These are phyloP conservation scores for Reutealis trisperma DNA, from an alignment of 345 rosid species.

Conservation along the genomic window DNA sequence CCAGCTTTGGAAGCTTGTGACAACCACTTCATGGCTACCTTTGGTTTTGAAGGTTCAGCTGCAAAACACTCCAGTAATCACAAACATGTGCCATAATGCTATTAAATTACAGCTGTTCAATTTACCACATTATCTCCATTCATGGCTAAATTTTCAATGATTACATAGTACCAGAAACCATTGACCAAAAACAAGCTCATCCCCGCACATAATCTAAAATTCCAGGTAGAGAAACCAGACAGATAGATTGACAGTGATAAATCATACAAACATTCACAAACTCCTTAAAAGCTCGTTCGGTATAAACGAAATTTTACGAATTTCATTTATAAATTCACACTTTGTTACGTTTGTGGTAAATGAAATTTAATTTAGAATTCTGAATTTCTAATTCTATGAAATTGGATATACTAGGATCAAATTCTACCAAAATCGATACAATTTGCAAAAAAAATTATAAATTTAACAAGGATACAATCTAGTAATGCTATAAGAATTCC, in stretches of 20 bases:
- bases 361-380: too few relatives aligned
- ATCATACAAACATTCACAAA: not conserved
- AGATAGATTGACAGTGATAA: not conserved
- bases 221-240: not conserved
- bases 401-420: too few relatives aligned
- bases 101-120: not conserved
- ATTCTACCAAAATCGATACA: too few relatives aligned
- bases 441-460: too few relatives aligned
- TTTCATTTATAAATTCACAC: too few relatives aligned
- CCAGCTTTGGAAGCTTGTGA: slow-evolving; percentile 58
- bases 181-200: not conserved
- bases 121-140: not conserved
- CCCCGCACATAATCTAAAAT: not conserved
- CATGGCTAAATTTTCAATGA: not conserved
- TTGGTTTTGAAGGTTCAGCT: slow-evolving; percentile 60
- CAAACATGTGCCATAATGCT: not conserved
- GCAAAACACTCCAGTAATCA: slow-evolving; percentile 24
- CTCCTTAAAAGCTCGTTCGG: too few relatives aligned
- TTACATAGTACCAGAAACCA: not conserved
- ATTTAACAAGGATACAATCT: too few relatives aligned
- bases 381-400: too few relatives aligned
- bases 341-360: too few relatives aligned
- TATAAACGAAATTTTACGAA: too few relatives aligned
- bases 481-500: too few relatives aligned
- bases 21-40: slow-evolving; percentile 76